These are phyloP conservation scores for Phytophthora hybrid DNA, from an alignment of 352 stramenopile genomes.

Conservation along the genomic window DNA sequence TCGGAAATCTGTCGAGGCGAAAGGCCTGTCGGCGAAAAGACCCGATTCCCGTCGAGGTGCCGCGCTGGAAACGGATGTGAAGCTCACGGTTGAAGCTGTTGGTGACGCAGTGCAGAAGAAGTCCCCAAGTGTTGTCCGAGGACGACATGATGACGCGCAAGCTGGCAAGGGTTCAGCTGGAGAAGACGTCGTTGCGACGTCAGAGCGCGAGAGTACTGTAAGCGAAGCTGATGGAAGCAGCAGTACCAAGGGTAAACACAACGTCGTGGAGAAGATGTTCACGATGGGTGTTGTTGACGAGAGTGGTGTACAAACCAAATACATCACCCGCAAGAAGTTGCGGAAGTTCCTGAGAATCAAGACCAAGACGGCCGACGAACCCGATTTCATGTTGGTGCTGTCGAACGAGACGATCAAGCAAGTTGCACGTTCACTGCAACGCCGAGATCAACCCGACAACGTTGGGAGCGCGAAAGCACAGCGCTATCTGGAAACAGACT, in stretches of 20 bases:
- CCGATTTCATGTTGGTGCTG: constrained; percentile 27
- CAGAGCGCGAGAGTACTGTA: not conserved
- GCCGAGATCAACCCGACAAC: not conserved
- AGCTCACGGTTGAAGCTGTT: not conserved
- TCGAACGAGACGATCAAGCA: constrained; percentile 17
- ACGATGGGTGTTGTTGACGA: constrained; percentile 12
- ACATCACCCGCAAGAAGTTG: constrained; percentile 18
- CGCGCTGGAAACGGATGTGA: constrained; percentile 28
- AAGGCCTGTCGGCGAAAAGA: constrained; percentile 27
- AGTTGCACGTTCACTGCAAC: constrained; percentile 8
- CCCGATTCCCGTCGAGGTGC: constrained; percentile 16
- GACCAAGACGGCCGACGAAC: constrained; percentile 13
- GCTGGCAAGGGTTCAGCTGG: constrained; percentile 3
- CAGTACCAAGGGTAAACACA: not conserved
- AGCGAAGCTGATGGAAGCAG: not conserved
- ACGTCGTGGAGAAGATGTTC: constrained; percentile 17
- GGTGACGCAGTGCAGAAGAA: not conserved
- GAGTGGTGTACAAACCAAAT: constrained; percentile 5
- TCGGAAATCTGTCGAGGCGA: constrained; percentile 19
- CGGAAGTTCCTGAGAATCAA: constrained; percentile 23
- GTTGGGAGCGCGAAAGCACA: constrained; percentile 23
- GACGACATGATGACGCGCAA: constrained; percentile 2
- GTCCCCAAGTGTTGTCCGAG: constrained; percentile 1
- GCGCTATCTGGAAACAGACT: constrained; percentile 19
- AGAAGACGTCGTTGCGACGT: not conserved